Evolutionary conservation across 1,139 yeast genomes (phyloP).

Genomic region (Geotrichum histeridarum): DNA sequence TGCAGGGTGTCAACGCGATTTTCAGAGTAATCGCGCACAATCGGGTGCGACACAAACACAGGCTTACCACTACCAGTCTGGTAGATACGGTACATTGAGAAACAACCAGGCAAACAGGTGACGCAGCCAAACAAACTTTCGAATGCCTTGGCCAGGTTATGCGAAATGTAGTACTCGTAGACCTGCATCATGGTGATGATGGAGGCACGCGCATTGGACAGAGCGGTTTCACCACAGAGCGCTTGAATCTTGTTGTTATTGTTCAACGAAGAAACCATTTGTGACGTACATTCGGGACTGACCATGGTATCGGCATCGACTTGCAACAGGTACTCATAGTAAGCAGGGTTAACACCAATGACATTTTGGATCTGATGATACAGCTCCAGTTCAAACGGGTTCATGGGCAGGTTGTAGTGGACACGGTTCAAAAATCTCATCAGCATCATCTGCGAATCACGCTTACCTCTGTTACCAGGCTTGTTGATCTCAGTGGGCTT

Average conservation of each 20-base stretch:
- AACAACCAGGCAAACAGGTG: slow-evolving; percentile 44
- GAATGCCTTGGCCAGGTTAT: slow-evolving; percentile 42
- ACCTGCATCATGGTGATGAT: slow-evolving; percentile 44
- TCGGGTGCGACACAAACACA: slow-evolving; percentile 39
- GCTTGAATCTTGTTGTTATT: slow-evolving; percentile 40
- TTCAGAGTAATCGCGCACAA: slow-evolving; percentile 38
- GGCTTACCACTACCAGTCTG: slow-evolving; percentile 40
- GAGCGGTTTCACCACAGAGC: slow-evolving; percentile 42
- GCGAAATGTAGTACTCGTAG: slow-evolving; percentile 44
- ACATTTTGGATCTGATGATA: slow-evolving; percentile 42
- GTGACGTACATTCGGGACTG: slow-evolving; percentile 37
- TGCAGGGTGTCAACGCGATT: slow-evolving; percentile 42
- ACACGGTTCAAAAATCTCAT: slow-evolving; percentile 43
- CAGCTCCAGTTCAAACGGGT: slow-evolving; percentile 41
- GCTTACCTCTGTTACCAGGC: slow-evolving; percentile 44
- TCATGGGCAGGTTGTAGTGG: slow-evolving; percentile 42
- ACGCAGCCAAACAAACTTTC: slow-evolving; percentile 42
- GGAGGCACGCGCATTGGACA: slow-evolving; percentile 39
- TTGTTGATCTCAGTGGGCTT: slow-evolving; percentile 40
- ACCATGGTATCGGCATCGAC: slow-evolving; percentile 45
- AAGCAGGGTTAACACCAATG: slow-evolving; percentile 43
- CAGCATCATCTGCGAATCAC: slow-evolving; percentile 42
- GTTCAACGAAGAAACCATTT: slow-evolving; percentile 38
- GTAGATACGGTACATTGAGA: slow-evolving; percentile 39
- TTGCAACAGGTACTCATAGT: slow-evolving; percentile 41